Evolutionary conservation across 768 basidiomycete genomes (phyloP).

Genomic region (Leccinum barrowsii): DNA sequence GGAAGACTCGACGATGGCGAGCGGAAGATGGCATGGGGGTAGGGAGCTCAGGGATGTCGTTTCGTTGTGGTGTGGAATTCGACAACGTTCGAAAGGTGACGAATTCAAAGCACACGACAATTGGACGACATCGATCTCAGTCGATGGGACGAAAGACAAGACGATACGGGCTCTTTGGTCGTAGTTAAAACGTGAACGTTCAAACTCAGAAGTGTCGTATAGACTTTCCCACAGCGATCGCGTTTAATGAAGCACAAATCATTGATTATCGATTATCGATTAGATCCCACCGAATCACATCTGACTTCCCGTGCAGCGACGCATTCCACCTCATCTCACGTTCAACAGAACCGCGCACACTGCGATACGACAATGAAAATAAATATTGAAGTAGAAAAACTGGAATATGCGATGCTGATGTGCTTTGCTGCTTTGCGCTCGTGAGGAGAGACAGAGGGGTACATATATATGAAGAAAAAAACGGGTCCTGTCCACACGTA

Average conservation of each 20-base stretch:
- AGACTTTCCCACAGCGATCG: too few species aligned
- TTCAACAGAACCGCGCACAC: background rate
- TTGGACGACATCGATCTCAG: background rate
- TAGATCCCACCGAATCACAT: too few species aligned
- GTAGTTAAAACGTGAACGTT: too few species aligned
- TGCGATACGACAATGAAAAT: background rate
- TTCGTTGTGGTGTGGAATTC: background rate
- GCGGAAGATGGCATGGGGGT: too few species aligned
- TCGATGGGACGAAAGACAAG: background rate
- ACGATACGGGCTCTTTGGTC: too few species aligned
- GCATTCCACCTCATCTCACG: background rate
- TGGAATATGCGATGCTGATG: conserved; percentile 5
- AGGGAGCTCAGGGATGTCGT: too few species aligned
- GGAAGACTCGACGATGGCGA: background rate
- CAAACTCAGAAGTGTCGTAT: too few species aligned
- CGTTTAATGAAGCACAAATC: too few species aligned
- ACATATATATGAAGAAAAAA: conserved; percentile 11
- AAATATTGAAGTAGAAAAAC: background rate
- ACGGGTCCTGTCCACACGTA: background rate
- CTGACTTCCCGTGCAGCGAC: too few species aligned
- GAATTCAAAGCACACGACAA: background rate
- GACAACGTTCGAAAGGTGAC: background rate
- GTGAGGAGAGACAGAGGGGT: background rate
- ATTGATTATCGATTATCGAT: too few species aligned
- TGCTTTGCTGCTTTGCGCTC: background rate